Evolutionary conservation across 2,329 filamentous ascomycete genomes (phyloP), one percentile per base, ranked within the genome.

Genomic region (Xylaria sp.): DNA sequence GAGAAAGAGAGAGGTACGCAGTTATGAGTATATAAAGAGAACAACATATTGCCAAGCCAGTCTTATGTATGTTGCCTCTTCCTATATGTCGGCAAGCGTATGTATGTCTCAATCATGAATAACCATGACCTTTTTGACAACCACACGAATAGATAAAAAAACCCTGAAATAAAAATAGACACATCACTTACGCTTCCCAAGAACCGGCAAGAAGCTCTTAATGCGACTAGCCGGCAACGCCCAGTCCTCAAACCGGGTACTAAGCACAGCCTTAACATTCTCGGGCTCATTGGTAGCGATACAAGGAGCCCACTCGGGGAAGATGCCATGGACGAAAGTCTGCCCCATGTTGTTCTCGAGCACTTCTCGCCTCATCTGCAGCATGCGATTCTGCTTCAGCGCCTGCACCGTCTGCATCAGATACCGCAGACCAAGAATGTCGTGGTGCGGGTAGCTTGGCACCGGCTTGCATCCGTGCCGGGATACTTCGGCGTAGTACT

Each of bases 261-360:
- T 82, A 8, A 90, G 81, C 1, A 89, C 79, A 0, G 86, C 80
- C 75, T 89, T 88, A 57, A 90, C 73, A 71, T 90, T 90, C 28
- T 77, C 75, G 0, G 75, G 73, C 15, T 78, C 77, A 49, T 75
- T 74, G 6, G 76, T 77, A 3, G 63, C 64, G 18, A 78, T 63
- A 1, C 57, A 62, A 2, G 67, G 57, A 3, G 10, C 23, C 49
- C 52, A 48, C 10, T 71, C 74, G 0, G 76, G 76, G 23, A 78
- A 77, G 10, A 63, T 25, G n/a, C 65, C 66, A 23, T 78, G 74
- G 1, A 63, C 12, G 55, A 73, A 77, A 2, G 77, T 78, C 15
- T 73, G 74, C 2, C 76, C 76, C 8, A 72, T 9, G 0, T 6
- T 9, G 0, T 6, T 23, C 10, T 46, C 60, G 9, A 77, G 63